Percentiles rank a stretch among this genome's conserved stretches.
Evolutionary conservation across 345 rosid genomes (phyloP).

Genomic region (Gossypium rotundifolium): DNA sequence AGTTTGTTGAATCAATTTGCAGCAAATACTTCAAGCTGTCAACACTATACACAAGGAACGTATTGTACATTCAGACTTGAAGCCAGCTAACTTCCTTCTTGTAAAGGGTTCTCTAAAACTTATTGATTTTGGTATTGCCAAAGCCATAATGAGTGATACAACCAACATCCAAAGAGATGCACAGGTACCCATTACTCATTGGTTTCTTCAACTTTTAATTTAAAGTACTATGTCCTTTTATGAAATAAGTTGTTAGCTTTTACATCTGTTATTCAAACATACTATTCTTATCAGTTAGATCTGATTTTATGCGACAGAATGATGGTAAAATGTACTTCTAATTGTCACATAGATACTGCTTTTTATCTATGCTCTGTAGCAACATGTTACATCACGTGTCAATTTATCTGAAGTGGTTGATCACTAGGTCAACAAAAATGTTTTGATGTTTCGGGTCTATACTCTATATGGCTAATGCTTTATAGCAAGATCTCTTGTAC

Average conservation of each 20-base stretch:
- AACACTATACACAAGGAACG: constrained; percentile 97
- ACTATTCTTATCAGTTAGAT: not conserved
- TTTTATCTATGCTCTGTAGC: not conserved
- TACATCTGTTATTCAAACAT: not conserved
- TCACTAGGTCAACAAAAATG: not conserved
- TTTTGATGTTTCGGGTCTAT: not conserved
- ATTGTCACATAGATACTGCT: not conserved
- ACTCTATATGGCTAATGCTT: not conserved
- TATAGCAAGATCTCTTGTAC: not conserved
- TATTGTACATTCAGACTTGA: constrained; percentile 93
- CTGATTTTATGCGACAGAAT: not conserved
- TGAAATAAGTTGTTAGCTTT: too few species aligned
- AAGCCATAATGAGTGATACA: constrained; percentile 92
- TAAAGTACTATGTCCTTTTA: not conserved
- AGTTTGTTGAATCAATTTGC: constrained; percentile 26
- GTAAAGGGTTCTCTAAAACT: constrained; percentile 89
- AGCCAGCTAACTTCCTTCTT: constrained; percentile 98
- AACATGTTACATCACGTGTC: not conserved
- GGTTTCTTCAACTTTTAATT: not conserved
- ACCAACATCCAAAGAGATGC: constrained; percentile 97
- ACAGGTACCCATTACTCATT: constrained; percentile 50
- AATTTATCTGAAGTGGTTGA: not conserved
- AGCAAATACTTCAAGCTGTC: constrained; percentile 99
- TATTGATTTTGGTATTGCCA: constrained; percentile 98
- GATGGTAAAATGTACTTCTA: not conserved